Evolutionary conservation across 2,329 filamentous ascomycete species (phyloP).

Genomic region (Diplodia seriata): DNA sequence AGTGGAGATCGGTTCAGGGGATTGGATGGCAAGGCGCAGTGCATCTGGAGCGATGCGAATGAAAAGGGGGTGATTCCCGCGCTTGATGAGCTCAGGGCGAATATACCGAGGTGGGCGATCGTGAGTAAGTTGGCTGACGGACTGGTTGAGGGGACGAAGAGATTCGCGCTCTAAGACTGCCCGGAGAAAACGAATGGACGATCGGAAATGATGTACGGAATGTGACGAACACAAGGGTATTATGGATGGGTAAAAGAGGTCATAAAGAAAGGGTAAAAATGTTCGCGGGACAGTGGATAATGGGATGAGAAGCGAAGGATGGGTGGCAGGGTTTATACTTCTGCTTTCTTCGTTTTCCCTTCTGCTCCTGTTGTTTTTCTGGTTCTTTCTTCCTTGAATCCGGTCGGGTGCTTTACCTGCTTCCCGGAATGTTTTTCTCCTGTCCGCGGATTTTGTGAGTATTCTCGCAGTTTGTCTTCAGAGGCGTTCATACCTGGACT

Average conservation of each 20-base stretch:
- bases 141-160: slow-evolving; percentile 79
- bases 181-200: neutral
- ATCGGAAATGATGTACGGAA: slow-evolving; percentile 6
- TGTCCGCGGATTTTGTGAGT: neutral
- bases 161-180: slow-evolving; percentile 62
- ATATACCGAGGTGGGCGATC: slow-evolving; percentile 79
- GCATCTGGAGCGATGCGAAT: slow-evolving; percentile 90
- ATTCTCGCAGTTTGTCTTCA: neutral
- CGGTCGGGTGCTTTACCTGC: neutral
- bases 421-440: neutral
- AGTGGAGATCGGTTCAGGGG: slow-evolving; percentile 33
- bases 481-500: neutral
- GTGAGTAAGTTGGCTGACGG: slow-evolving; percentile 78
- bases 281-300: neutral
- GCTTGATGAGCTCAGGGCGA: slow-evolving; percentile 78
- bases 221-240: slow-evolving; percentile 10
- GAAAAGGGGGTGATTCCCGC: slow-evolving; percentile 75
- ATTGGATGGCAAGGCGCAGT: slow-evolving; percentile 68
- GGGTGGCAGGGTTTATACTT: neutral
- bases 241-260: neutral
- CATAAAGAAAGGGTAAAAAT: neutral
- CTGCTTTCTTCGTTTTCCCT: neutral
- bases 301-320: neutral
- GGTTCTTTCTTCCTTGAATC: neutral
- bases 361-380: neutral